Evolutionary conservation across 2,329 filamentous ascomycete species (phyloP), one percentile per base, ranked within the genome.

Genomic region (Calonectria hongkongensis): DNA sequence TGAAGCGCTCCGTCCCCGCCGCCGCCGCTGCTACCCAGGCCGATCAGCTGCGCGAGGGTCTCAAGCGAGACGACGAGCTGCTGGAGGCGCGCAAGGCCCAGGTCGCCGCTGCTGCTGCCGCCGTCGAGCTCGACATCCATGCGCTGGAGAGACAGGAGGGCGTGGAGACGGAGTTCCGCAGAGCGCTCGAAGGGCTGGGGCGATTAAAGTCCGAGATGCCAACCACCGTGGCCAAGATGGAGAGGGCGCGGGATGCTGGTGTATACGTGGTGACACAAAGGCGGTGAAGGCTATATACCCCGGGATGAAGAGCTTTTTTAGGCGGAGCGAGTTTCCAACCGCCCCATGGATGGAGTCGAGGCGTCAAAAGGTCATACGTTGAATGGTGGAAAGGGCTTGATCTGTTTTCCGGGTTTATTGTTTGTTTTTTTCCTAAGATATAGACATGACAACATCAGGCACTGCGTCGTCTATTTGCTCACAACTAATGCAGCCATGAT

Each of bases 161-260:
- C 47, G 84, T 90, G 2, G 89, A 91, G 83, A 77, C 71, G 3
- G 83, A 80, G 47, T 91, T 89, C 71, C 82, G 74, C 1, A 82
- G 75, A 12, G 89, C 89, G 0, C 87, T 92, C 2, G 85, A 85
- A 60, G 87, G 86, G 18, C 78, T 93, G 68, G 88, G 84, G 3
- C 82, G 86, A 75, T 75, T 93, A 70, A 91, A 91, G 85, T 87
- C 86, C 77, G 88, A 89, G 43, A 89, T 93, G 88, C 90, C 91
- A 18, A 87, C 89, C 25, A 88, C 89, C 4, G 90, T 92, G 78
- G 92, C 91, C 67, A 89, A 87, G 82, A 92, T 92, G 89, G 91
- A 93, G 85, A 87, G 91, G 82, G 91, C 92, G 70, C 85, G 89
- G 73, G 87, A 89, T 18, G 91, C 90, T 27, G 89, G 88, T 18